Evolutionary conservation across 2,329 filamentous ascomycete genomes (phyloP).

Genomic region (Ramichloridium luteum): DNA sequence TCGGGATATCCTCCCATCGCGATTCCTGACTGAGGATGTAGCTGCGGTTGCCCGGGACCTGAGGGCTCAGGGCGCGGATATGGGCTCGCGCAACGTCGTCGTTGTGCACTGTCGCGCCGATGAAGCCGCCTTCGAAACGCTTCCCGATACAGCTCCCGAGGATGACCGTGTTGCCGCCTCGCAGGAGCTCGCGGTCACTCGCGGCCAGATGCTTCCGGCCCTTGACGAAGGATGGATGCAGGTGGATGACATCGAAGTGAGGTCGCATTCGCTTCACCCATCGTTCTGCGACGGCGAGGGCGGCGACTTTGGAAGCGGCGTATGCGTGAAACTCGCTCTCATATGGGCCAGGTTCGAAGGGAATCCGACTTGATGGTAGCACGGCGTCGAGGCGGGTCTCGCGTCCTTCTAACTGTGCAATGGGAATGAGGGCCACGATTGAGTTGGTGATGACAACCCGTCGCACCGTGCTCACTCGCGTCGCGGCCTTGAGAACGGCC

Average conservation of each 20-base stretch:
- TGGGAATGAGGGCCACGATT: no score
- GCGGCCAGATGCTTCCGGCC: conserved; percentile 22
- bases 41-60: conserved; percentile 11
- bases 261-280: conserved; percentile 17
- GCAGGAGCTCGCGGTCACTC: conserved; percentile 9
- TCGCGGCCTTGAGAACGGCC: conserved; percentile 28
- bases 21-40: conserved; percentile 9
- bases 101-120: conserved; percentile 11
- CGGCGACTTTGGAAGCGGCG: conserved; percentile 17
- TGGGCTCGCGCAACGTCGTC: conserved; percentile 25
- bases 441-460: conserved; percentile 32
- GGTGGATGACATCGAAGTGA: conserved; percentile 20
- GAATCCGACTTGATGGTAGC: conserved; percentile 6
- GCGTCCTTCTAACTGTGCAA: no score
- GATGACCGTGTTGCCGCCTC: conserved; percentile 17
- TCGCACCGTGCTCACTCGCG: conserved; percentile 24
- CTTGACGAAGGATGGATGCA: conserved; percentile 20
- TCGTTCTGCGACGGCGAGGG: conserved; percentile 13
- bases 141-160: conserved; percentile 13
- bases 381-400: no score
- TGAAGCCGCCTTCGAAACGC: background rate
- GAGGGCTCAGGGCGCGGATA: conserved; percentile 18
- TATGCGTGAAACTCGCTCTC: conserved; percentile 14
- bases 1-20: conserved; percentile 1
- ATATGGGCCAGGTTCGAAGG: conserved; percentile 12